These are phyloP conservation scores for Thermochaetoides dissita DNA, from an alignment of 2,329 filamentous ascomycete species.

Conservation along the genomic window DNA sequence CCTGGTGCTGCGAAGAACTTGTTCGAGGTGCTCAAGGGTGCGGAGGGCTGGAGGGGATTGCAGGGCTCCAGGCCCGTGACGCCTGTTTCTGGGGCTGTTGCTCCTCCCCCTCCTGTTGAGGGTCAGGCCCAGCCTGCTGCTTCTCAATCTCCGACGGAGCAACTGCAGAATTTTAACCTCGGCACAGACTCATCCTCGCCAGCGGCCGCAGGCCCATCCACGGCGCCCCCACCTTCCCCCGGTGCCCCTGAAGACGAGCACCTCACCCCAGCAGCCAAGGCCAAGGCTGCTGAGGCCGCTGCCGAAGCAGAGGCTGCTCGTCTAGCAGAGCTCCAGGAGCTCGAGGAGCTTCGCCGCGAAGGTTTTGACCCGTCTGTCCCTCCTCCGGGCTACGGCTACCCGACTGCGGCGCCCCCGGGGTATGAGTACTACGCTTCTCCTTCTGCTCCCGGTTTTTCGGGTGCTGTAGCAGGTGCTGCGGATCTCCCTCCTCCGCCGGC, in stretches of 20 bases:
- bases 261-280: conserved; percentile 6
- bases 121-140: no score
- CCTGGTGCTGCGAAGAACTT: conserved; percentile 20
- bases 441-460: background rate
- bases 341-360: background rate
- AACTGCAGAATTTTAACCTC: no score
- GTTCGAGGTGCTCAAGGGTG: conserved; percentile 23
- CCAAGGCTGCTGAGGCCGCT: conserved; percentile 17
- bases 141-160: no score
- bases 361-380: conserved; percentile 20
- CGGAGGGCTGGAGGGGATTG: conserved; percentile 1
- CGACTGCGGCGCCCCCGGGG: conserved; percentile 1
- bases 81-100: no score
- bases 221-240: background rate
- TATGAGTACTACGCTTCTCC: no score
- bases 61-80: no score
- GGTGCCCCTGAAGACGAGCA: background rate
- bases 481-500: background rate
- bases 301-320: conserved; percentile 11
- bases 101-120: no score
- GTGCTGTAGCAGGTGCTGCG: background rate
- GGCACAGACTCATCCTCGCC: no score
- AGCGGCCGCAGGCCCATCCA: background rate
- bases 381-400: conserved; percentile 12
- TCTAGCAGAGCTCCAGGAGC: conserved; percentile 1